These are phyloP conservation scores for Pleurotus tuoliensis DNA, from an alignment of 768 basidiomycete species.

Conservation along the genomic window DNA sequence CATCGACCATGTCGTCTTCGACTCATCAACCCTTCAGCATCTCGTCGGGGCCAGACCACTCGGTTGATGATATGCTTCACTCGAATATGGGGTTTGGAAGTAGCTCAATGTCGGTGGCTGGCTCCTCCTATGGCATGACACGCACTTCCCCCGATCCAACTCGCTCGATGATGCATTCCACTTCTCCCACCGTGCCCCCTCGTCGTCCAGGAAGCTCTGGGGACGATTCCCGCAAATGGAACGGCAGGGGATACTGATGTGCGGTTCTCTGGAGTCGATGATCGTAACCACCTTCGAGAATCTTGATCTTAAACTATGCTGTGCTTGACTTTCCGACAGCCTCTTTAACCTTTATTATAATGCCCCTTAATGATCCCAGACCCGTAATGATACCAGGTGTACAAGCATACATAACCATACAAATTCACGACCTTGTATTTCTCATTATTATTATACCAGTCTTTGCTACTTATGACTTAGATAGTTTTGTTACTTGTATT, in stretches of 20 bases:
- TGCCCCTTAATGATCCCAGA: slow-evolving; percentile 8
- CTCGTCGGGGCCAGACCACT: slow-evolving; percentile 29
- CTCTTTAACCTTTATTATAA: slow-evolving; percentile 9
- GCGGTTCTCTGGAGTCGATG: slow-evolving; percentile 12
- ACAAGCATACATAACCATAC: slow-evolving; percentile 21
- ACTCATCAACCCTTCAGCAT: slow-evolving; percentile 50
- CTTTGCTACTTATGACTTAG: neutral
- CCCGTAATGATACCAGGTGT: slow-evolving; percentile 10
- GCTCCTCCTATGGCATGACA: slow-evolving; percentile 31
- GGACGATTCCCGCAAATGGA: slow-evolving; percentile 49
- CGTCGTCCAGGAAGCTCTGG: slow-evolving; percentile 41
- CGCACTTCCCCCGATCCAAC: slow-evolving; percentile 38
- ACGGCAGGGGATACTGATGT: slow-evolving; percentile 41
- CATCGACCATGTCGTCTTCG: slow-evolving; percentile 37
- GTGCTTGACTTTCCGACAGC: slow-evolving; percentile 7
- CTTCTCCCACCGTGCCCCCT: slow-evolving; percentile 30
- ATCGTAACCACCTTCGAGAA: slow-evolving; percentile 14
- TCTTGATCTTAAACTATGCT: slow-evolving; percentile 3
- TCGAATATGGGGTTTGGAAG: slow-evolving; percentile 26
- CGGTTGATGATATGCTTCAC: slow-evolving; percentile 36
- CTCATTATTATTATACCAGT: slow-evolving; percentile 14
- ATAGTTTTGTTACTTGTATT: neutral
- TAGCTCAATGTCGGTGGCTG: slow-evolving; percentile 26
- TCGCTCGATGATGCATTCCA: slow-evolving; percentile 24
- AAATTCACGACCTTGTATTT: slow-evolving; percentile 12